Evolutionary conservation across 2,329 filamentous ascomycete species (phyloP), one percentile per base, ranked within the genome.

Genomic region (Ceratocystis albifundus): DNA sequence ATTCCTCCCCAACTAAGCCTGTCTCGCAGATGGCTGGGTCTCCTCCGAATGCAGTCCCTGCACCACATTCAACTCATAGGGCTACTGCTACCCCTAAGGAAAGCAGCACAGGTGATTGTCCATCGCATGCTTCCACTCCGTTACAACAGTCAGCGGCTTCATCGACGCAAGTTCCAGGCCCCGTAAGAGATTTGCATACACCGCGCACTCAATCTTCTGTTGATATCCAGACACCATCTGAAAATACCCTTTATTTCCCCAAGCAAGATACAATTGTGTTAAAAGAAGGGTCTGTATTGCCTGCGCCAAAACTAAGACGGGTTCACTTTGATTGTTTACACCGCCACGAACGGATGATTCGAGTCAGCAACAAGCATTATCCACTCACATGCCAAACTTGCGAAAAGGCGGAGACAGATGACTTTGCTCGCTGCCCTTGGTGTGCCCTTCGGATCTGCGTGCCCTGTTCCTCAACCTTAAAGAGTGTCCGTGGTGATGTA

Each of bases 341-440:
- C 50, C 71, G 72, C 2, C 82, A 85, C 71, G 72, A 71, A 61
- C 75, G 73, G 61, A 81, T 84, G 78, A 75, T 79, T 65, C 73
- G 76, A 46, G 77, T 78, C 65, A 74, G 74, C 68, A 84, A 84
- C 72, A 73, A 71, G 61, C 72, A 77, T 70, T 80, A 83, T 70
- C 76, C 81, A 1, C 74, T 84, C 22, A 76, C 79, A 10, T 85
- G 82, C 71, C 80, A 82, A 72, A 76, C 78, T 2, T 85, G 82
- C 72, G 22, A 61, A 17, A 61, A 55, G 15, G 67, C 64, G 4
- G 67, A 68, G 25, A 76, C 76, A 64, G 80, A 83, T 67, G 70
- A 71, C 5, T 75, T 77, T 57, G 73, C 77, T 69, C 78, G 81
- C 45, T 84, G 81, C 71, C 73, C 73, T 15, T 81, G 79, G 72